phyloP scores from a whole-genome alignment of 495 filamentous ascomycete genomes.

The Astrothelium subdiscretum region DNA sequence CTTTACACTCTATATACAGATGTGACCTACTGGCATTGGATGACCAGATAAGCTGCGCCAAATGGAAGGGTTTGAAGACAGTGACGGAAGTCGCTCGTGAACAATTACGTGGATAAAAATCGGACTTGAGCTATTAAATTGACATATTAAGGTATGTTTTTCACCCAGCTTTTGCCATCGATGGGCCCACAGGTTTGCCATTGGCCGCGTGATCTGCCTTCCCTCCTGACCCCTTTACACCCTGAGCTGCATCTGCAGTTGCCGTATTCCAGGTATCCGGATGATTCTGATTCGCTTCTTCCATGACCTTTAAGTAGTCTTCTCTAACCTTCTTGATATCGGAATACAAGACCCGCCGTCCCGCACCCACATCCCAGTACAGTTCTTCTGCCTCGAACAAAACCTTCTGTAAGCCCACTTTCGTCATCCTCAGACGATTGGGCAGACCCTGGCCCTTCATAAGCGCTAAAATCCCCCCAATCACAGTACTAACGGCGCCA shows the following conservation, averaged over 20 bases:
- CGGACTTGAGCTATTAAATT: background rate
- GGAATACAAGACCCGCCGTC: conserved; percentile 9
- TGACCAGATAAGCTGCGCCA: too few species aligned
- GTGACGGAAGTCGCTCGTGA: too few species aligned
- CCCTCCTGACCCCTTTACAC: background rate
- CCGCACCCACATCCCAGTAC: conserved; percentile 13
- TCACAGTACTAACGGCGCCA: conserved; percentile 12
- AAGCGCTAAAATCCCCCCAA: conserved; percentile 12
- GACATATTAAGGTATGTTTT: background rate
- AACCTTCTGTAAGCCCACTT: conserved; percentile 10
- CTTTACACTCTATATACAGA: too few species aligned
- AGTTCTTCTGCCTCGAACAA: conserved; percentile 13
- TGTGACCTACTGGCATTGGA: too few species aligned
- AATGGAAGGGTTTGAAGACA: too few species aligned
- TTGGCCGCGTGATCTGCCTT: background rate
- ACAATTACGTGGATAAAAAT: too few species aligned
- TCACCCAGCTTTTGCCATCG: background rate
- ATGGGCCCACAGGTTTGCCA: background rate
- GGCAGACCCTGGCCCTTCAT: conserved; percentile 20
- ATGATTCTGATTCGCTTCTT: conserved; percentile 14
- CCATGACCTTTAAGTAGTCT: conserved; percentile 11
- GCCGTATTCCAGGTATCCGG: conserved; percentile 15
- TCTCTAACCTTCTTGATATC: conserved; percentile 14
- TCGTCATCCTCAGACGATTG: conserved; percentile 13
- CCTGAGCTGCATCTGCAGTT: background rate